A percentile compares a stretch with the other conserved stretches of the same genome.
phyloP scores from a whole-genome alignment of 108 stramenopile genomes.

The Pseudonitzschia delicatissima region DNA sequence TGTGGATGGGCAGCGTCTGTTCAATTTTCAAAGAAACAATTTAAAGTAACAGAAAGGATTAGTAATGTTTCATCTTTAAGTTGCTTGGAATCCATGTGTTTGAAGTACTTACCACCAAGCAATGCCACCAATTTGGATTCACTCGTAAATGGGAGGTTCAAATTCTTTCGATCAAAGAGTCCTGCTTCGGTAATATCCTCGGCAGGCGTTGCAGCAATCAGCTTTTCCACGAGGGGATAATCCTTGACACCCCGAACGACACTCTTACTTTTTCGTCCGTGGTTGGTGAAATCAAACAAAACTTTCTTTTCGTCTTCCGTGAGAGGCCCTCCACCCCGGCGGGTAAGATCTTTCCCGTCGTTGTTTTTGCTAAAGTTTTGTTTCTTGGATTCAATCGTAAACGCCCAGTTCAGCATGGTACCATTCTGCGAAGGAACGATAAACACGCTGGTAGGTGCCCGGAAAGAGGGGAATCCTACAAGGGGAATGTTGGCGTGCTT shows the following conservation, averaged over 20 bases:
- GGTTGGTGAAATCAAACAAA: slow-evolving; percentile 3
- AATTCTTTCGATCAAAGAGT: slow-evolving; percentile 27
- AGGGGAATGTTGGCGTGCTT: too few species aligned
- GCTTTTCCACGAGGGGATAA: slow-evolving; percentile 4
- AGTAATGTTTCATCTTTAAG: too few species aligned
- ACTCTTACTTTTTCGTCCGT: neutral
- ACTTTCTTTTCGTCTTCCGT: slow-evolving; percentile 19
- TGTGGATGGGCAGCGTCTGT: slow-evolving; percentile 29
- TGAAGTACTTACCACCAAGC: slow-evolving; percentile 13
- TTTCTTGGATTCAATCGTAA: neutral
- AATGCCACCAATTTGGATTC: slow-evolving; percentile 18
- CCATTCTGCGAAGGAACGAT: neutral
- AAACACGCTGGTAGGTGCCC: neutral
- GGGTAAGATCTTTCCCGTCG: slow-evolving; percentile 18
- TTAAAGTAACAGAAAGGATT: too few species aligned
- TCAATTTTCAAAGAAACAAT: too few species aligned
- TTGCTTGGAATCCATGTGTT: too few species aligned
- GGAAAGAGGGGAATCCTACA: neutral
- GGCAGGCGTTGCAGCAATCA: slow-evolving; percentile 19
- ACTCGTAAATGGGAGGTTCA: slow-evolving; percentile 18
- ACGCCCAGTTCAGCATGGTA: neutral
- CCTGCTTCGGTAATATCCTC: slow-evolving; percentile 28
- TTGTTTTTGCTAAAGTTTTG: too few species aligned
- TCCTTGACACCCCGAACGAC: neutral
- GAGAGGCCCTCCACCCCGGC: slow-evolving; percentile 21